phyloP scores from a whole-genome alignment of 2,329 filamentous ascomycete species.

The Colletotrichum filicis region DNA sequence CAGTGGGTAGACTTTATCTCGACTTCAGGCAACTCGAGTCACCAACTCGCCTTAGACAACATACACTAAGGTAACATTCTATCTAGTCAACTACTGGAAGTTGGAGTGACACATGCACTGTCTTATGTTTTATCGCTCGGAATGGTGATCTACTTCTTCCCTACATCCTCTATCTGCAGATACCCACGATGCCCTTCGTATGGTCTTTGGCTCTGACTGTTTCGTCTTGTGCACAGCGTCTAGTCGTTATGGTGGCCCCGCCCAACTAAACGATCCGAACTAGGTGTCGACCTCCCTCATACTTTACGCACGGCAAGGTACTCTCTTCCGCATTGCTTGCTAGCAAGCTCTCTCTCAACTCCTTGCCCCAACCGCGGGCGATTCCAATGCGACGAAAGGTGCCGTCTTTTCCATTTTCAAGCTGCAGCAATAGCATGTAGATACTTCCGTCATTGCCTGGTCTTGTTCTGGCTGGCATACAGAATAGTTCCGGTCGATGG shows the following conservation, averaged over 20 bases:
- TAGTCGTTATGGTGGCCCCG: neutral
- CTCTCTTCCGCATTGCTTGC: neutral
- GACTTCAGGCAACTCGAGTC: too few relatives aligned
- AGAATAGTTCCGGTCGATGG: neutral
- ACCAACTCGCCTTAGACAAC: too few relatives aligned
- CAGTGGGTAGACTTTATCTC: too few relatives aligned
- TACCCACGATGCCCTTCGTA: too few relatives aligned
- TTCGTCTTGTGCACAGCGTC: neutral
- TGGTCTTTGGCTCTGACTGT: too few relatives aligned
- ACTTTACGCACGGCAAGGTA: neutral
- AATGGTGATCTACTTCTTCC: too few relatives aligned
- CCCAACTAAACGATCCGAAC: neutral
- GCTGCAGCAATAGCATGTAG: neutral
- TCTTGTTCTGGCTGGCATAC: neutral
- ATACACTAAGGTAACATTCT: too few relatives aligned
- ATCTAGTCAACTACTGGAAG: too few relatives aligned
- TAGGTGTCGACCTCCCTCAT: neutral
- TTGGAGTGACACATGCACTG: too few relatives aligned
- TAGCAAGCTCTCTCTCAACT: neutral
- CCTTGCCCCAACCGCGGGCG: neutral
- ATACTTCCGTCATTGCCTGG: neutral
- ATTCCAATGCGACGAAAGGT: neutral
- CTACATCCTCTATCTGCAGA: too few relatives aligned
- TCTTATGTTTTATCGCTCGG: too few relatives aligned
- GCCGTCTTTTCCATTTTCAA: neutral